These are phyloP conservation scores for Nakaseomyces nivariensis DNA, from an alignment of 1,139 yeast species.

Conservation along the genomic window DNA sequence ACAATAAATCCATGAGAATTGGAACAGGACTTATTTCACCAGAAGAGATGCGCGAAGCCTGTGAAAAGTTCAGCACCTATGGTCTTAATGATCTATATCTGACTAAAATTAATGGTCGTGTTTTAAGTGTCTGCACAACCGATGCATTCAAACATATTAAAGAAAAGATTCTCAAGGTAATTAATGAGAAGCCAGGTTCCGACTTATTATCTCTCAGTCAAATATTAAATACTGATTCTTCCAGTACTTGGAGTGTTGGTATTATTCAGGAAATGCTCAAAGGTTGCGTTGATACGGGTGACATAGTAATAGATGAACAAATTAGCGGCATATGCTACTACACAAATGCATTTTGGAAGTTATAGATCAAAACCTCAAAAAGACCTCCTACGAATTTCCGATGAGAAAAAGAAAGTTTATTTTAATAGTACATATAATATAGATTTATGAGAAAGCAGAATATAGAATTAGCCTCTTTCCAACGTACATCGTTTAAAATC, in stretches of 20 bases:
- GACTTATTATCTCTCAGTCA: conserved; percentile 24
- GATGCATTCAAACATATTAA: conserved; percentile 35
- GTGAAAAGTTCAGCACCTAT: conserved; percentile 37
- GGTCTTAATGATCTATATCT: conserved; percentile 38
- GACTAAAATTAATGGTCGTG: conserved; percentile 35
- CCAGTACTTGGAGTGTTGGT: conserved; percentile 58
- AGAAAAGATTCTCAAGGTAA: conserved; percentile 25
- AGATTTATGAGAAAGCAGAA: too few relatives aligned
- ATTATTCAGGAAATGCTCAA: conserved; percentile 62
- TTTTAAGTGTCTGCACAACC: conserved; percentile 30
- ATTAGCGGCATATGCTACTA: conserved; percentile 27
- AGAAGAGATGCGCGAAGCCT: conserved; percentile 43
- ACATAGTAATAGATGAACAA: conserved; percentile 53
- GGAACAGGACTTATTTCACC: conserved; percentile 55
- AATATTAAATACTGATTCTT: conserved; percentile 26
- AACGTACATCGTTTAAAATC: neutral
- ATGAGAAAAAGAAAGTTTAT: neutral
- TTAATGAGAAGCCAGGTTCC: conserved; percentile 23
- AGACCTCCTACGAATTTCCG: too few relatives aligned
- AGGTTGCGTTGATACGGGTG: conserved; percentile 47
- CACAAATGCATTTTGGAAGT: conserved; percentile 16
- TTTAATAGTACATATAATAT: neutral
- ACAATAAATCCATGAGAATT: conserved; percentile 46
- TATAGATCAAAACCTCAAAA: neutral
- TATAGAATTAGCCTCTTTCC: too few relatives aligned